Conservation (phyloP, 2,329 filamentous ascomycete genomes). For the Ophiosphaerella narmari region DNA sequence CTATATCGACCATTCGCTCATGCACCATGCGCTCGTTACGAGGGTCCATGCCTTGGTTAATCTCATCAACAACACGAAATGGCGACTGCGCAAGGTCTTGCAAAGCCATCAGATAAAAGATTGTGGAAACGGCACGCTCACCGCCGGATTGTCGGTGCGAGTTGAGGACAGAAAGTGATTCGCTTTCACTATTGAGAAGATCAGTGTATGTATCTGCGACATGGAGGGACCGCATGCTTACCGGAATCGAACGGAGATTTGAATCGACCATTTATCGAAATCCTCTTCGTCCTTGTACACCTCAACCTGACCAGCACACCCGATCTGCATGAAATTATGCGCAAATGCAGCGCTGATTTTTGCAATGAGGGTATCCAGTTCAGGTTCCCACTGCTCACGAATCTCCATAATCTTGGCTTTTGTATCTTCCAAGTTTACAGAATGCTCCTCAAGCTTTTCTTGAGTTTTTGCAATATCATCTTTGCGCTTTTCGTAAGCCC, state of each 20-base stretch:
- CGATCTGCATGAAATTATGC: conserved; percentile 92
- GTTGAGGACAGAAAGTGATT: conserved; percentile 82
- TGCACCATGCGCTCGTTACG: conserved; percentile 98
- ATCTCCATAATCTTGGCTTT: conserved; percentile 66
- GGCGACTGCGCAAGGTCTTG: conserved; percentile 92
- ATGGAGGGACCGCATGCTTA: conserved; percentile 47
- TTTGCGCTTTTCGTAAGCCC: conserved; percentile 63
- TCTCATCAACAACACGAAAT: conserved; percentile 98
- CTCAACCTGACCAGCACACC: conserved; percentile 87
- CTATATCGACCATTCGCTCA: conserved; percentile 97
- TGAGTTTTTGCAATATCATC: conserved; percentile 70
- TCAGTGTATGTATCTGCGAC: conserved; percentile 7
- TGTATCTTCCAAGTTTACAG: conserved; percentile 60
- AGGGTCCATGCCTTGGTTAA: conserved; percentile 99
- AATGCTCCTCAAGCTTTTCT: conserved; percentile 61
- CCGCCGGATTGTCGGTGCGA: conserved; percentile 94
- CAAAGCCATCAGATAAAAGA: conserved; percentile 98
- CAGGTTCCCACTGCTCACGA: conserved; percentile 78
- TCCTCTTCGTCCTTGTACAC: conserved; percentile 86
- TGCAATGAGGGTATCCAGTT: conserved; percentile 74
- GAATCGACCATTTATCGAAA: conserved; percentile 91
- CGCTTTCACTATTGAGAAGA: conserved; percentile 57
- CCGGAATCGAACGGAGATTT: conserved; percentile 95
- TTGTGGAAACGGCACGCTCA: conserved; percentile 93
- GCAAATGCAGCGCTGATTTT: conserved; percentile 90